Evolutionary conservation across 1,139 yeast genomes (phyloP).

Genomic region (Candida anutae): DNA sequence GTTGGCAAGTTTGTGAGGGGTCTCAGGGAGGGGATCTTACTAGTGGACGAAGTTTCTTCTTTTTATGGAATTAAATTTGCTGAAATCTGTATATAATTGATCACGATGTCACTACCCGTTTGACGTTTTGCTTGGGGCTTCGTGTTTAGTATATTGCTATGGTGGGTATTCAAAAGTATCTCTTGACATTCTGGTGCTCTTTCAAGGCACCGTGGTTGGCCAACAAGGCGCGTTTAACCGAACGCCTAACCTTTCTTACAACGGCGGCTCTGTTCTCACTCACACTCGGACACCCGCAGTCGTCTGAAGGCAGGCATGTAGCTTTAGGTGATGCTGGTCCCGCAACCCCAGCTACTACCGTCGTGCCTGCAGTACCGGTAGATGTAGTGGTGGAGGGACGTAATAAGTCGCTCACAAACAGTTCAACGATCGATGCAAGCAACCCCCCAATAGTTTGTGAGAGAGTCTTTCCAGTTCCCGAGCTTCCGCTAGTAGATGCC

Average conservation of each 20-base stretch:
- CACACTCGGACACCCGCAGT: not conserved
- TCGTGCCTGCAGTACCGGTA: conserved; percentile 5
- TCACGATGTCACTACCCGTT: no score
- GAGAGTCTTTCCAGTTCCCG: conserved; percentile 4
- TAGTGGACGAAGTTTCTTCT: no score
- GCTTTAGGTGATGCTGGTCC: not conserved
- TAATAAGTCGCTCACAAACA: conserved; percentile 6
- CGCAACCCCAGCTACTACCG: conserved; percentile 2
- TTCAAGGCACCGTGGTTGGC: not conserved
- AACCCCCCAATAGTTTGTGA: conserved; percentile 3
- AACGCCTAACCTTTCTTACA: not conserved
- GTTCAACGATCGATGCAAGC: conserved; percentile 6
- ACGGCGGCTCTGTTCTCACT: not conserved
- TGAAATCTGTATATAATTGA: no score
- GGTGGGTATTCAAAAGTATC: not conserved
- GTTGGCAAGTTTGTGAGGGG: no score
- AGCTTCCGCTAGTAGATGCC: not conserved
- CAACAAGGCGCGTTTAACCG: not conserved
- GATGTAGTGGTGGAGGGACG: conserved; percentile 3
- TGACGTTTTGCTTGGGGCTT: no score
- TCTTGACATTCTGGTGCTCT: not conserved
- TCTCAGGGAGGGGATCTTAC: no score
- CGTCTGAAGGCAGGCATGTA: no score
- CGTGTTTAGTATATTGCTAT: not conserved
- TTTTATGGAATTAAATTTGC: no score